Evolutionary conservation across 257 asterid species (phyloP), one percentile per base, ranked within the genome.

Genomic region (Echites panduratus): DNA sequence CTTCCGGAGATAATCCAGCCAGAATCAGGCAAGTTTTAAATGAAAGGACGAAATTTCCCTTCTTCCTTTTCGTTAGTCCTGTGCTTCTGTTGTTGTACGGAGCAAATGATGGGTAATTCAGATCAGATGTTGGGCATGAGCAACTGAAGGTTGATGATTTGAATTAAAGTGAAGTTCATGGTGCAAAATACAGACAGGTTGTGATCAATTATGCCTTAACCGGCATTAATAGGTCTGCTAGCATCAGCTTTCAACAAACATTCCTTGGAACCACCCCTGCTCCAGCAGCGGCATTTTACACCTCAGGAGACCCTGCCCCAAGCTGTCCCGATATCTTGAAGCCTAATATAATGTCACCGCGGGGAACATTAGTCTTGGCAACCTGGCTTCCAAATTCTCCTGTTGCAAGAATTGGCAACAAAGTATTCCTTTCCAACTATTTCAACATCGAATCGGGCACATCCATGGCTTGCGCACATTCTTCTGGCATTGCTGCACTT

Each of bases 391-490:
- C 73, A 20, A 38, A 14, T 19, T 5, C 1, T 2, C 24, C 62
- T 8, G 1, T 67, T 0, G 57, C 68, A 27, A 7, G 4, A 5
- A 71, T 64, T 44, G 66, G 77, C 7, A 19, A 7, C 0, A 77
- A 71, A 9, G 43, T 75, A 17, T 11, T 0, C 0, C 40, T 72
- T 41, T 65, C 68, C 4, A 72, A 35, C 4, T 58, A 72, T 26
- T 77, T 43, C 38, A 35, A 4, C 17, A 7, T 58, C 4, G 5
- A 0, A 7, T 32, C 66, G 0, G 77, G 81, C 20, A 66, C 81
- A 29, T 72, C 77, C 19, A 72, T 66, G 77, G 61, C 77, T 12
- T 77, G 81, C 22, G 77, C 73, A 4, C 81, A 72, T 56, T 73
- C 77, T 3, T 59, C 81, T 0, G 77, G 81, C 20, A 12, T 77